Evolutionary conservation across 148 eudicot species (phyloP).

Genomic region (Arbutus unedo): DNA sequence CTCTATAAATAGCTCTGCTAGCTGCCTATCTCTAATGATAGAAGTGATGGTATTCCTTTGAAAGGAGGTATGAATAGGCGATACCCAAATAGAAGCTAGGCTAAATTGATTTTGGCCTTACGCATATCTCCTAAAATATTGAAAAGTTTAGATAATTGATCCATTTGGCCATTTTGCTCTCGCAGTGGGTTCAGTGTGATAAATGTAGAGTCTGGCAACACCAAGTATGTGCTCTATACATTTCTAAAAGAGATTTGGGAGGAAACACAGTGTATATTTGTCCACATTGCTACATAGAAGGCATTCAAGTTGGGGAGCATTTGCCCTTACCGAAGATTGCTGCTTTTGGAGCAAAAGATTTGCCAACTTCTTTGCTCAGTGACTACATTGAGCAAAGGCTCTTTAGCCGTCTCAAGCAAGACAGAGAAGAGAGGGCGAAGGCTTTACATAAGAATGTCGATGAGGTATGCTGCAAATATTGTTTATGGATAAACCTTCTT

Average conservation of each 20-base stretch:
- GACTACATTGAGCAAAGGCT: conserved; percentile 80
- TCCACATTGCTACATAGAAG: conserved; percentile 64
- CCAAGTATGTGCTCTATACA: conserved; percentile 83
- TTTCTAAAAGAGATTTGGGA: conserved; percentile 57
- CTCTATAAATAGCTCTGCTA: not conserved
- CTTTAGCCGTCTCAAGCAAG: conserved; percentile 49
- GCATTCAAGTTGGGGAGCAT: conserved; percentile 41
- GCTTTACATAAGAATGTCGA: conserved; percentile 39
- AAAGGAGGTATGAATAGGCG: not conserved
- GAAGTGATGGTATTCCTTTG: not conserved
- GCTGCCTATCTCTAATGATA: not conserved
- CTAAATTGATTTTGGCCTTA: not conserved
- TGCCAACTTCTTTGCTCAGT: conserved; percentile 68
- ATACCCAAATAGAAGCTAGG: not conserved
- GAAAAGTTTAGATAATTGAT: not conserved
- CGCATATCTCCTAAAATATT: not conserved
- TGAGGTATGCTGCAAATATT: conserved; percentile 47
- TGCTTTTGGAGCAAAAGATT: conserved; percentile 62
- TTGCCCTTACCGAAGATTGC: conserved; percentile 41
- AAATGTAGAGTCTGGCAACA: conserved; percentile 89
- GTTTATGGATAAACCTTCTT: not conserved
- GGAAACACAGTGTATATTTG: conserved; percentile 65
- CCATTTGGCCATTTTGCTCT: conserved; percentile 17
- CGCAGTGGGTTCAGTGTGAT: conserved; percentile 96
- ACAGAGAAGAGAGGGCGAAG: conserved; percentile 68